Evolutionary conservation across 768 basidiomycete genomes (phyloP), one percentile per base, ranked within the genome.

Genomic region (Psilocybe azurescens): DNA sequence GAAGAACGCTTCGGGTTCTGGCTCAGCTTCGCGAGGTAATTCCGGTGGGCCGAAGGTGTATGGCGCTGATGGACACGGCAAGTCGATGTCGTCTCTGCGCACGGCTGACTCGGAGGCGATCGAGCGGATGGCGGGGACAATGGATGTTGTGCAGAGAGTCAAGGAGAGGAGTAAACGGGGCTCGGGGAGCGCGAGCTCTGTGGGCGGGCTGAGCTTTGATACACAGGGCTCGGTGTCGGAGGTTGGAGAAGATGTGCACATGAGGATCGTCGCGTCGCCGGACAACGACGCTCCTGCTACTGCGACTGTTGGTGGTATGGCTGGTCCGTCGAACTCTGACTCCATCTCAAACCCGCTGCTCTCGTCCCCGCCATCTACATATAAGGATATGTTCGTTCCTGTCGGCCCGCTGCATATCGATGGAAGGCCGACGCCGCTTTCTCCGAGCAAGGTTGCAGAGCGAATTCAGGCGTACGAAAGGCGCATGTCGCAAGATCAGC

Each of bases 91-190:
- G 71, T 81, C 91, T 68, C 61, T 85, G 70, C 71, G 77, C 52
- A 92, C 92, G 11, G 86, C 89, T 7, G 84, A 92, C 70, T 87
- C 91, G 32, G 89, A 85, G 54, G 82, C 79, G 8, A 83, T 90
- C 58, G 91, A 92, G 67, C 77, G 80, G 59, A 81, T 92, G 68
- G 89, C 83, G 2, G 85, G 81, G 29, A 81, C 76, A 39, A 86
- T 92, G 82, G 88, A 91, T 74, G 88, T 94, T 48, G 82, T 88
- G 38, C 88, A 91, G 74, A 78, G 83, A 39, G 66, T 75, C 36
- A 72, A 76, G 58, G 74, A 77, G 54, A 66, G 72, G 39, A 77
- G 72, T 41, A 68, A 71, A 41, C 69, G 70, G 39, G 72, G 74
- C 3, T 71, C 71, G 3, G 67, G 65, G 39, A 75, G 74, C 51